Evolutionary conservation across 2,329 filamentous ascomycete species (phyloP).

Genomic region (Dothidotthia symphoricarpi): DNA sequence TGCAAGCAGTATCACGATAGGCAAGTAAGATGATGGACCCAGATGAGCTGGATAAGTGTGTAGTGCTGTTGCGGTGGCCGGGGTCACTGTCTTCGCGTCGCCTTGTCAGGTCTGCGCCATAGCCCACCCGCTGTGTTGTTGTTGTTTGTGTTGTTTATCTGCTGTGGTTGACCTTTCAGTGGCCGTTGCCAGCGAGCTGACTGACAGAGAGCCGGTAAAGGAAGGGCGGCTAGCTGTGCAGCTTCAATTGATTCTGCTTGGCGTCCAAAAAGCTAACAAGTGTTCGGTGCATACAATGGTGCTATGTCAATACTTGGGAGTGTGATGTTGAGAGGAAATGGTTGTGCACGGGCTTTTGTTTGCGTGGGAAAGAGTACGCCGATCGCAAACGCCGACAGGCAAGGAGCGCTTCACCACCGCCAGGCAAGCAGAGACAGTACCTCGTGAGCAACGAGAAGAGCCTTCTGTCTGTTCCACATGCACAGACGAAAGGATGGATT

Average conservation of each 20-base stretch:
- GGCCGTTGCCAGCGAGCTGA: conserved; percentile 17
- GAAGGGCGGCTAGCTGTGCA: conserved; percentile 29
- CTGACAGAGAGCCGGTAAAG: conserved; percentile 25
- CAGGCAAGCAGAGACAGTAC: conserved; percentile 11
- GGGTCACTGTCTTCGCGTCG: conserved; percentile 11
- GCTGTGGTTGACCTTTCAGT: conserved; percentile 18
- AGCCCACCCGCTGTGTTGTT: conserved; percentile 14
- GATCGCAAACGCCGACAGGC: conserved; percentile 21
- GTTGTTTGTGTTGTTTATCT: conserved; percentile 22
- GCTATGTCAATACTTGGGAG: conserved; percentile 12
- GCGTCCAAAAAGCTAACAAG: conserved; percentile 37
- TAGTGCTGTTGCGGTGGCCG: conserved; percentile 14
- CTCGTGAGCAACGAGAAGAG: conserved; percentile 12
- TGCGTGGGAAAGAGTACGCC: conserved; percentile 10
- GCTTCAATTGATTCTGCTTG: conserved; percentile 25
- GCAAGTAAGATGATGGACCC: conserved; percentile 14
- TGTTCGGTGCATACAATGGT: conserved; percentile 34
- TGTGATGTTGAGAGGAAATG: conserved; percentile 10
- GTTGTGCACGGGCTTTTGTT: conserved; percentile 22
- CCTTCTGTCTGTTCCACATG: not conserved
- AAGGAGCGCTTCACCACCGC: conserved; percentile 20
- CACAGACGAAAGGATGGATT: not conserved
- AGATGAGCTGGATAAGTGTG: conserved; percentile 16
- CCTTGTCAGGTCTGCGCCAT: conserved; percentile 17
- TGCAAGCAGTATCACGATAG: conserved; percentile 12